Evolutionary conservation across 2,329 filamentous ascomycete species (phyloP), one percentile per base, ranked within the genome.

Genomic region (Colletotrichum eleusines): DNA sequence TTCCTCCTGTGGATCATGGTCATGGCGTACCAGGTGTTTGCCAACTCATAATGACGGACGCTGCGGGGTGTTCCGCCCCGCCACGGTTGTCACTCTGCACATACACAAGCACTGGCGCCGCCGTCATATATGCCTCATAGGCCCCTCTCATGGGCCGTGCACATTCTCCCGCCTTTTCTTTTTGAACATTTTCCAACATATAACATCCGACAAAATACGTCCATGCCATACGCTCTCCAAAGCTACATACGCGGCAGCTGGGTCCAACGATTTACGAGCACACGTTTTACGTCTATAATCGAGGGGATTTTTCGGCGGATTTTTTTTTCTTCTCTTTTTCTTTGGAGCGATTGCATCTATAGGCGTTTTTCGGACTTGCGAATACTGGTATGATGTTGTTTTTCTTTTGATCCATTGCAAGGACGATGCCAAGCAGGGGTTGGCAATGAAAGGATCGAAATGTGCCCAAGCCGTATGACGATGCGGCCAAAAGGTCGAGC

Each of bases 1-100:
- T 91, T 91, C 73, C 77, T 91, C 69, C 76, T 91, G n/a, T 91
- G 89, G 89, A 88, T 91, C 75, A 90, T 91, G 84, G 82, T 91
- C 72, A 91, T 91, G 86, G 87, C 89, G 14, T 89, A 90, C 74
- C 88, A 90, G 73, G 89, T 91, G 12, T 91, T 89, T 81, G 85
- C 79, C 18, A 60, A 16, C 12, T 71, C 69, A 11, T 71, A 44
- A 69, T 18, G 16, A 28, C 14, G 12, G 0, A n/a, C 48, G 12
- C 31, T 5, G 6, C n/a, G 46, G 33, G 28, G 54, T 46, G n/a
- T 46, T 20, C 9, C n/a, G n/a, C n/a, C n/a, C 11, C 44, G 20
- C 57, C 5, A 42, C 28, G 12, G 16, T 35, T 20, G 6, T 33
- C 23, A 11, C 8, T 4, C 8, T 28, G 40, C 42, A 35, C 8